phyloP scores from a whole-genome alignment of 768 basidiomycete species.

The Pulveroboletus frians region DNA sequence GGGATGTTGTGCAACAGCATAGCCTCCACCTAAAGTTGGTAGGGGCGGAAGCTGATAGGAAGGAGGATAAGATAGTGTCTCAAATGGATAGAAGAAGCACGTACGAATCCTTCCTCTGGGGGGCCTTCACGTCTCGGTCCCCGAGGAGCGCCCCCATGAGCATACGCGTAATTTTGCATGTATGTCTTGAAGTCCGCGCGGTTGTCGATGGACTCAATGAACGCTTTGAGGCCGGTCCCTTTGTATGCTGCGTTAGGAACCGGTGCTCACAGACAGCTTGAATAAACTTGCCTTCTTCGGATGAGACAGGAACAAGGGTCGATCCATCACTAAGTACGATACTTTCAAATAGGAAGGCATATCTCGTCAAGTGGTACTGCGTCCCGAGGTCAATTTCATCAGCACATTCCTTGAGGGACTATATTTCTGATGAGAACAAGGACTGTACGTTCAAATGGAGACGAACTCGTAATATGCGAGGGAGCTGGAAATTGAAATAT shows the following conservation, averaged over 20 bases:
- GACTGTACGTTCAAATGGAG: background rate
- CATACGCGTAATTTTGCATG: conserved; percentile 97
- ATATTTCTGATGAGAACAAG: conserved; percentile 9
- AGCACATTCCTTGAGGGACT: conserved; percentile 91
- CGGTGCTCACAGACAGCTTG: background rate
- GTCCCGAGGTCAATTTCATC: conserved; percentile 98
- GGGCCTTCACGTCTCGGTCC: conserved; percentile 90
- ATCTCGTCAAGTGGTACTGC: conserved; percentile 93
- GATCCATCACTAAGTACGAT: conserved; percentile 85
- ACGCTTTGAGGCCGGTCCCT: conserved; percentile 75
- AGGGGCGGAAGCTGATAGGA: conserved; percentile 55
- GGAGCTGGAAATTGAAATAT: conserved; percentile 96
- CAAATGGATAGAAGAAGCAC: conserved; percentile 31
- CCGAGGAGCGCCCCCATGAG: conserved; percentile 58
- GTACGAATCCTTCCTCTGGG: conserved; percentile 87
- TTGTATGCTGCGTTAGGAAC: conserved; percentile 4
- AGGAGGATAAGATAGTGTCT: background rate
- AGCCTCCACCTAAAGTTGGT: conserved; percentile 37
- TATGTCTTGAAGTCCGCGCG: conserved; percentile 91
- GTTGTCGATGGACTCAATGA: conserved; percentile 90
- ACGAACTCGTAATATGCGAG: conserved; percentile 80
- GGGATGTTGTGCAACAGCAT: conserved; percentile 25
- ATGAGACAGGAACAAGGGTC: conserved; percentile 66
- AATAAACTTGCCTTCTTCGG: conserved; percentile 55
- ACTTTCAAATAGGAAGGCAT: conserved; percentile 91